Percentiles rank a stretch among this genome's conserved stretches.
Conservation (phyloP, 495 filamentous ascomycete species). For the Podospora pseudopauciseta region DNA sequence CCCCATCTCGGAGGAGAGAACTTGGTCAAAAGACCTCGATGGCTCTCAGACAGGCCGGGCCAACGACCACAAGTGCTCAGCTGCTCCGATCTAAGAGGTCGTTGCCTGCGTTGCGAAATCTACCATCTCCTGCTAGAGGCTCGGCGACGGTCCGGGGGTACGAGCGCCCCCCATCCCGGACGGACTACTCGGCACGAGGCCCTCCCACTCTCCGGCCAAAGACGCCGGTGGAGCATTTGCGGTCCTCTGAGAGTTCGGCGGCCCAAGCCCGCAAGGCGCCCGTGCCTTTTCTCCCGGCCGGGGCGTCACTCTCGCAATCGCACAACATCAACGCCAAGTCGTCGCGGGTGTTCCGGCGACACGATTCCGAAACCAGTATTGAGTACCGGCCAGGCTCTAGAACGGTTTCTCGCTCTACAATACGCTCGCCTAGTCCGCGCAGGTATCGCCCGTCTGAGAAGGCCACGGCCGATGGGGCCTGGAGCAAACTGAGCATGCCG, state of each 20-base stretch:
- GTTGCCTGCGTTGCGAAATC: conserved; percentile 69
- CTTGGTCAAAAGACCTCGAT: conserved; percentile 55
- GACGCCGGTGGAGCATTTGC: conserved; percentile 62
- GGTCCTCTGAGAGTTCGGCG: conserved; percentile 52
- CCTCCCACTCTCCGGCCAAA: conserved; percentile 59
- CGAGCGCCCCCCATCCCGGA: conserved; percentile 51
- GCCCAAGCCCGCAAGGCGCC: conserved; percentile 55
- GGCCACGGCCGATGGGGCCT: conserved; percentile 38
- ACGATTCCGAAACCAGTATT: conserved; percentile 62
- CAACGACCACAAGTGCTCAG: conserved; percentile 68
- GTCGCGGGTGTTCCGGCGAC: conserved; percentile 65
- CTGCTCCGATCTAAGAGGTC: conserved; percentile 82
- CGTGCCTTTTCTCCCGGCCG: conserved; percentile 77
- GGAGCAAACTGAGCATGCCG: conserved; percentile 66
- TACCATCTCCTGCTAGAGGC: conserved; percentile 43
- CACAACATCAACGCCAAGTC: conserved; percentile 73
- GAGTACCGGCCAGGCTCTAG: conserved; percentile 54
- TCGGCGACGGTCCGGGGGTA: conserved; percentile 38
- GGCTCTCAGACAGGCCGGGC: conserved; percentile 48
- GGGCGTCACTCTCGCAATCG: conserved; percentile 66
- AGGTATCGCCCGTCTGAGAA: conserved; percentile 38
- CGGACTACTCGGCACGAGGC: conserved; percentile 32
- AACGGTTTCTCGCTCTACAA: conserved; percentile 51
- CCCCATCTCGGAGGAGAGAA: conserved; percentile 54
- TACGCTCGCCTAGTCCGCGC: conserved; percentile 56